A percentile compares a stretch with the other conserved stretches of the same genome.
Conservation (phyloP, 2,329 filamentous ascomycete genomes). For the Diplocarpon rosae region DNA sequence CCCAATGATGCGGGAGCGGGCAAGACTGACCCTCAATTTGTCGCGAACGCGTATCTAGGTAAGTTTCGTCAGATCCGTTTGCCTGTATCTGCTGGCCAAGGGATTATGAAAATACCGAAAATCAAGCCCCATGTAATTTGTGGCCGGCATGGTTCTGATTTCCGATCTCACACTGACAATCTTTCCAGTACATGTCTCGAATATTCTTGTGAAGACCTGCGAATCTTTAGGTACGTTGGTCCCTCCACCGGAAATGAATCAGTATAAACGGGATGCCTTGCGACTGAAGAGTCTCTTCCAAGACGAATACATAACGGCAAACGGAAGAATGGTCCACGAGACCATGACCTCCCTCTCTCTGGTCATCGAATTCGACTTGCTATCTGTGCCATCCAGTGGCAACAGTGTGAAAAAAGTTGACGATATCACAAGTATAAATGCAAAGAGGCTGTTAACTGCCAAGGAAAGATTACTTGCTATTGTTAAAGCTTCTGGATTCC, state of each 20-base stretch:
- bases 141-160: no score
- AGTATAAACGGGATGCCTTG: constrained; percentile 17
- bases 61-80: neutral
- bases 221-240: constrained; percentile 17
- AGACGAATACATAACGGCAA: constrained; percentile 21
- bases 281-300: constrained; percentile 20
- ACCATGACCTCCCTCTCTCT: constrained; percentile 24
- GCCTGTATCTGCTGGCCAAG: neutral
- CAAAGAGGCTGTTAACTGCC: constrained; percentile 4
- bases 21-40: constrained; percentile 31
- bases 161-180: neutral
- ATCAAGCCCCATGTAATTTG: no score
- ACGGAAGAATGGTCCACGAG: constrained; percentile 19
- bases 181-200: constrained; percentile 30
- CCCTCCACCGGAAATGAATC: constrained; percentile 12
- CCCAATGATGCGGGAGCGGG: constrained; percentile 30
- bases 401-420: neutral
- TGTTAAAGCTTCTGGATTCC: constrained; percentile 13
- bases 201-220: constrained; percentile 29
- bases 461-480: constrained; percentile 15
- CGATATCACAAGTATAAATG: neutral
- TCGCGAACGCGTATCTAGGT: constrained; percentile 36
- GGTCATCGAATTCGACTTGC: constrained; percentile 20
- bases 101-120: neutral
- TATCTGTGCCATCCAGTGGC: neutral